Base-by-base conservation (phyloP, 306 rosid genomes). In the Fragaria vesca region DNA sequence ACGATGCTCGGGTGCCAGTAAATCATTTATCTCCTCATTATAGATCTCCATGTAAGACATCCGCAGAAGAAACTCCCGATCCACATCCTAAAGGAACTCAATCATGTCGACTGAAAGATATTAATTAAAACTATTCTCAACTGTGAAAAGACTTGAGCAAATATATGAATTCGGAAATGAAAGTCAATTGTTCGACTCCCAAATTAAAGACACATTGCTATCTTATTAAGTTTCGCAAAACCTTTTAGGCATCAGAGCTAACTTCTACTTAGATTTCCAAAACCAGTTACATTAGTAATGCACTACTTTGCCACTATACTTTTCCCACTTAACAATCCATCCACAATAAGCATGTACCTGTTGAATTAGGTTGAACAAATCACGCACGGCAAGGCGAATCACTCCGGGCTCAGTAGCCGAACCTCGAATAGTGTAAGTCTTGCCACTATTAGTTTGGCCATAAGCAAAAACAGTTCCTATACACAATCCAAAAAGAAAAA, bases 41-140 rank as follows among this genome's bases (percentile, higher is more conserved):
- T 95, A 95, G 69, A 95, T 95, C 88, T 95, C 97, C 98, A 95
- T 89, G 85, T 95, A 95, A 34, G 98, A 95, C 98, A 95, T 95
- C 74, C 98, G 88, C 73, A 95, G 87, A 72, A 95, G 96, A 89
- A 92, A 95, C 82, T 95, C 97, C 73, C 97, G 88, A 80, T 92
- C 89, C 21, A 79, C 87, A 76, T 89, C 93, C 98, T 95, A 83
- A 67, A 67, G 4, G 21, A 62, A 52, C 38, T n/a, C 42, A 45
- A 21, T 45, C 24, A 40, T 55, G 52, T 8, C 4, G 13, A n/a
- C 42, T 11, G 12, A 52, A 52, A 52, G 10, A 24, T 4, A 71
- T 69, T 45, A 69, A 69, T 11, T 12, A 45, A 16, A 40, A 42
- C 3, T 11, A 8, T 32, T 8, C 52, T 12, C 76, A 28, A 73